A percentile compares a stretch with the other conserved stretches of the same genome.
phyloP scores from a whole-genome alignment of 306 rosid genomes.

The Albizia julibrissin region DNA sequence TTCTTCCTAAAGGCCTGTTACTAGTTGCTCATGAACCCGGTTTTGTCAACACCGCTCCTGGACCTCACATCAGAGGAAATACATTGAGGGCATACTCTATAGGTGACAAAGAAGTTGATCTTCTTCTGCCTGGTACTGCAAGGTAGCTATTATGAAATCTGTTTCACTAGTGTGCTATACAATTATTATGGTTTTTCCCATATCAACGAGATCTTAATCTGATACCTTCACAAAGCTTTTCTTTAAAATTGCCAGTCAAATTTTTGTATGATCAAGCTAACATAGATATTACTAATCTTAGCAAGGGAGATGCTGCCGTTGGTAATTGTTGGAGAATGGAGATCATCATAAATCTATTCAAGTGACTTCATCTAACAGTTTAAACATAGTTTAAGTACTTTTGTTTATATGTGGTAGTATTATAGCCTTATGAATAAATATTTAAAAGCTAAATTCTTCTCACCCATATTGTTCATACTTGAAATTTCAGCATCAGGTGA shows the following conservation, averaged over 20 bases:
- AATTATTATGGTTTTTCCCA: constrained; percentile 2
- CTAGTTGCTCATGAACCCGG: constrained; percentile 90
- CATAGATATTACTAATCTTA: not conserved
- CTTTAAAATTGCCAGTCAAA: not conserved
- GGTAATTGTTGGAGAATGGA: not conserved
- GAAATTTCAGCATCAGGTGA: not conserved
- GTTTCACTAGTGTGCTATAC: not conserved
- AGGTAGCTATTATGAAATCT: constrained; percentile 52
- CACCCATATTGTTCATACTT: not conserved
- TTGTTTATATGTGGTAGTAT: not conserved
- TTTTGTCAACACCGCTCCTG: constrained; percentile 69
- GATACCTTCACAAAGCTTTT: constrained; percentile 7
- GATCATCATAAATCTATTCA: not conserved
- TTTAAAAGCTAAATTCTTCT: not conserved
- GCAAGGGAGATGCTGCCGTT: not conserved
- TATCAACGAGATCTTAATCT: not conserved
- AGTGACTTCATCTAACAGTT: not conserved
- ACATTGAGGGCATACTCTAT: constrained; percentile 80
- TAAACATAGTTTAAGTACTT: not conserved
- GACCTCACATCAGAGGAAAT: constrained; percentile 93
- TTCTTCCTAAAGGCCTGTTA: constrained; percentile 65
- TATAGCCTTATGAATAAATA: not conserved
- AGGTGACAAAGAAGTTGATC: constrained; percentile 91
- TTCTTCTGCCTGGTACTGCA: constrained; percentile 89
- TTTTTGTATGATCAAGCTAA: not conserved